Percentiles rank a stretch among this genome's conserved stretches.
Conservation (phyloP, 208 protist genomes). For the Acanthamoeba royreba region DNA sequence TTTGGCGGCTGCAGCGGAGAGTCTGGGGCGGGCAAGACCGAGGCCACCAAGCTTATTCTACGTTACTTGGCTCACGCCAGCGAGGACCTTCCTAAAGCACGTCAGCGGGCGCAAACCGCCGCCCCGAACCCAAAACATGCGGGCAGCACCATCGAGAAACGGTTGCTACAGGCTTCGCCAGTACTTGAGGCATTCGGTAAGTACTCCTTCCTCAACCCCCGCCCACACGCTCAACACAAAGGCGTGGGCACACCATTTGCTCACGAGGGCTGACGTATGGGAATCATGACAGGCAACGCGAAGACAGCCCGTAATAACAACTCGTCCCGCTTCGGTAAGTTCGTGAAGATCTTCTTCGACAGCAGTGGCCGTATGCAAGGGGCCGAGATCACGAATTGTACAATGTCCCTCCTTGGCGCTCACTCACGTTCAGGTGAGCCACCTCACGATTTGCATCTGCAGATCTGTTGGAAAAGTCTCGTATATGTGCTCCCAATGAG, state of each 20-base stretch:
- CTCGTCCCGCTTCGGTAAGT: slow-evolving; percentile 76
- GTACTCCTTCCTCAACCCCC: background rate
- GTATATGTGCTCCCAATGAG: slow-evolving; percentile 52
- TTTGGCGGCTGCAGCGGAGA: slow-evolving; percentile 63
- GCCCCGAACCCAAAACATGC: slow-evolving; percentile 69
- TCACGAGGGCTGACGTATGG: background rate
- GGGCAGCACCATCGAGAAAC: slow-evolving; percentile 65
- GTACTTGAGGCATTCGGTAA: slow-evolving; percentile 55
- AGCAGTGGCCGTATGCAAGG: slow-evolving; percentile 58
- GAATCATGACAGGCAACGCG: slow-evolving; percentile 59
- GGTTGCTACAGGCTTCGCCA: slow-evolving; percentile 68
- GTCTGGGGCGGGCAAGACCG: slow-evolving; percentile 78
- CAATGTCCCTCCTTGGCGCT: background rate
- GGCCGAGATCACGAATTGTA: slow-evolving; percentile 45
- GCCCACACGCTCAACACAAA: background rate
- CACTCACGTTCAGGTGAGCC: background rate
- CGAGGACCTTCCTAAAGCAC: background rate
- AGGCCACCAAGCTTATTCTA: slow-evolving; percentile 81
- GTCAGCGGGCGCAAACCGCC: too few relatives aligned
- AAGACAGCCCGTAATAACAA: slow-evolving; percentile 77
- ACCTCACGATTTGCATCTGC: background rate
- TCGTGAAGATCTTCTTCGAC: slow-evolving; percentile 71
- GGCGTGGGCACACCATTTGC: background rate
- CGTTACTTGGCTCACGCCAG: slow-evolving; percentile 69
- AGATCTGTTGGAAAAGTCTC: slow-evolving; percentile 67